Evolutionary conservation across 805 yeast genomes (phyloP), one percentile per base, ranked within the genome.

Genomic region (Lipomyces oligophaga): DNA sequence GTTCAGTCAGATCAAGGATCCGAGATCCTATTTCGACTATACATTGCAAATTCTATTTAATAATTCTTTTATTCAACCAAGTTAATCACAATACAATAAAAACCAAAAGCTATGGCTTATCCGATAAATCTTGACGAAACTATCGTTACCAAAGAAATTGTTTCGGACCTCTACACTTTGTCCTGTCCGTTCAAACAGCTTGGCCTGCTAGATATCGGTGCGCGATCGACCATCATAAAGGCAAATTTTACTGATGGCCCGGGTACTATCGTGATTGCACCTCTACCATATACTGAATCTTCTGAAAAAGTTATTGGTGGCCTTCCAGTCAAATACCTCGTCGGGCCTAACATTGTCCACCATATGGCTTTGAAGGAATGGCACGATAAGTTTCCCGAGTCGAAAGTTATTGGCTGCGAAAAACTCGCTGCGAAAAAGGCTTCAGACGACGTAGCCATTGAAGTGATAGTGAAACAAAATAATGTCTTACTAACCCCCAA

Each of bases 291-390:
- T 21, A 28, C 26, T 30, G 39, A 33, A 1, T 34, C 25, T 19
- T 13, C 38, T 13, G 35, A 27, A 4, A 30, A 13, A 11, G 34
- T 34, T 5, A 19, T 47, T 13, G 51, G 37, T 16, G 45, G 27
- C 21, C 26, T 47, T 8, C 41, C 52, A 2, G 61, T 63, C 31
- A 57, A 47, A 34, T 63, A 62, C 52, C 66, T 79, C 30, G 69
- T 83, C 34, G 70, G 82, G 38, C 86, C 87, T 1, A 85, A 82
- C 58, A 58, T 54, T 26, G 83, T 79, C 53, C 88, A 82, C 59
- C 78, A 83, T 1, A 65, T 81, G 77, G 84, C 82, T 2, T 76
- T 80, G 10, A 59, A 63, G 21, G 72, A 75, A 11, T 75, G 80
- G 64, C 74, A 76, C 59, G 66, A 69, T 16, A 62, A 65, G 43